These are phyloP conservation scores for Helianthus annuus DNA, from an alignment of 129 eudicot species.

Conservation along the genomic window HanXRQr2.0-SUNRISE NC_035449.2:20724513-20725012, in stretches of 20 bases:
- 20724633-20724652: neutral
- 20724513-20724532: conserved; percentile 95
- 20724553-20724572: conserved; percentile 90
- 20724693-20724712: neutral
- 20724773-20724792: neutral
- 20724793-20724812: neutral
- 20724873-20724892: conserved; percentile 92
- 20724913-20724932: conserved; percentile 85
- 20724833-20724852: conserved; percentile 3
- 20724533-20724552: conserved; percentile 89
- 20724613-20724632: conserved; percentile 74
- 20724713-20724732: neutral
- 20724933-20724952: conserved; percentile 96
- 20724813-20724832: neutral
- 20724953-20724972: conserved; percentile 62
- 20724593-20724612: conserved; percentile 97
- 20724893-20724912: conserved; percentile 88
- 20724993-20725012: conserved; percentile 76
- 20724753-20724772: too few species aligned
- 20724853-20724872: conserved; percentile 47
- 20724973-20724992: conserved; percentile 69
- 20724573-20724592: conserved; percentile 75
- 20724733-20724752: neutral
- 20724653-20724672: conserved; percentile 20
- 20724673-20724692: neutral